Evolutionary conservation across 169 alveolate species (phyloP).

Genomic region (Plasmodium falciparum): DNA sequence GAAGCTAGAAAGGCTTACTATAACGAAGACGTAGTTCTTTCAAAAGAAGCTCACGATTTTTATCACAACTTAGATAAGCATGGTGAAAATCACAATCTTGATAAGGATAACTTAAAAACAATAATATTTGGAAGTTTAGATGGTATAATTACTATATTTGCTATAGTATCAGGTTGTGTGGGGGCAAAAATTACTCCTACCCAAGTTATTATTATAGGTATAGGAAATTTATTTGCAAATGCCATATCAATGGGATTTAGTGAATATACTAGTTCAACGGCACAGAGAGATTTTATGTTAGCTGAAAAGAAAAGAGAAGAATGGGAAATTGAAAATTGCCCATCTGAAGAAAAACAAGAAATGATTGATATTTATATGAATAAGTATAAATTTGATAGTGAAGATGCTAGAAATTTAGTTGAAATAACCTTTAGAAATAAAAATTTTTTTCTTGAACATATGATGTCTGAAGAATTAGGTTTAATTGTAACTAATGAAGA

Average conservation of each 20-base stretch:
- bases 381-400: slow-evolving; percentile 88
- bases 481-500: slow-evolving; percentile 84
- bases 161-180: slow-evolving; percentile 93
- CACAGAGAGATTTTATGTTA: slow-evolving; percentile 85
- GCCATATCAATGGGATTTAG: slow-evolving; percentile 94
- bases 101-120: slow-evolving; percentile 87
- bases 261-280: slow-evolving; percentile 83
- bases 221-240: slow-evolving; percentile 92
- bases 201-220: slow-evolving; percentile 88
- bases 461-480: slow-evolving; percentile 95
- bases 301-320: slow-evolving; percentile 56
- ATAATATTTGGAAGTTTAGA: slow-evolving; percentile 93
- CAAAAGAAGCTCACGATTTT: slow-evolving; percentile 51
- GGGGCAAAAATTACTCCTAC: slow-evolving; percentile 92
- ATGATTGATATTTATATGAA: slow-evolving; percentile 90
- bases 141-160: slow-evolving; percentile 93
- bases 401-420: slow-evolving; percentile 91
- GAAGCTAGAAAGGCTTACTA: slow-evolving; percentile 80
- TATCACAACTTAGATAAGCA: slow-evolving; percentile 66
- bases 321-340: slow-evolving; percentile 92
- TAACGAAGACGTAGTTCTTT: slow-evolving; percentile 76
- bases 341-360: slow-evolving; percentile 92
- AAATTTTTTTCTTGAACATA: slow-evolving; percentile 90
- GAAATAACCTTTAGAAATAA: slow-evolving; percentile 89
- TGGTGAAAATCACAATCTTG: slow-evolving; percentile 69